Evolutionary conservation across 176 grass and related monocot species (phyloP).

Genomic region (Avena insularis): DNA sequence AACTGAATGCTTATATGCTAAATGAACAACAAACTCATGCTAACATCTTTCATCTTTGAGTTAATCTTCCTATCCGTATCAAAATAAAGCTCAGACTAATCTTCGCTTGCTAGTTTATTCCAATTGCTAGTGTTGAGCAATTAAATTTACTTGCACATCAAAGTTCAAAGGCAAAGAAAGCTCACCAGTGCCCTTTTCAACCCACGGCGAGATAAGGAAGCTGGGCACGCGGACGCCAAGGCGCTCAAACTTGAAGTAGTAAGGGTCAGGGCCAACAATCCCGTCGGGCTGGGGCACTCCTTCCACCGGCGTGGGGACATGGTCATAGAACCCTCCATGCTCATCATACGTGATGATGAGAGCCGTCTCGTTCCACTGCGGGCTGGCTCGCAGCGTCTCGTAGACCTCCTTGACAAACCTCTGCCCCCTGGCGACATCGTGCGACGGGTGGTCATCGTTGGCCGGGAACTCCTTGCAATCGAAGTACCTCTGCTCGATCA

Average conservation of each 20-base stretch:
- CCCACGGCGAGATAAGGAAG: conserved; percentile 87
- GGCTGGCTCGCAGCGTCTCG: conserved; percentile 81
- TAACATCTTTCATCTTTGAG: background rate
- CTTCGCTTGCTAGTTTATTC: background rate
- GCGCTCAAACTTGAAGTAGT: conserved; percentile 95
- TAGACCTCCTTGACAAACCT: conserved; percentile 91
- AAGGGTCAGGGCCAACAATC: conserved; percentile 88
- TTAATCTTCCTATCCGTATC: background rate
- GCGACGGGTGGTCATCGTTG: conserved; percentile 91
- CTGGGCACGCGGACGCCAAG: conserved; percentile 80
- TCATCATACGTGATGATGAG: conserved; percentile 91
- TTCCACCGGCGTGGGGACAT: conserved; percentile 77
- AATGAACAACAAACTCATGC: background rate
- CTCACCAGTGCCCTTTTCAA: conserved; percentile 76
- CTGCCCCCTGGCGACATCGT: conserved; percentile 81
- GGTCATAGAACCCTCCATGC: conserved; percentile 95
- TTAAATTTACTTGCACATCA: background rate
- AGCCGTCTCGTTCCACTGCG: conserved; percentile 88
- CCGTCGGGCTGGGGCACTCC: conserved; percentile 89
- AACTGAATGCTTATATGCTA: background rate
- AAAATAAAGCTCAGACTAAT: background rate
- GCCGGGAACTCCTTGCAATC: conserved; percentile 75
- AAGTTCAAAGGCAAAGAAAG: background rate
- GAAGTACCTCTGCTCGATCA: conserved; percentile 91
- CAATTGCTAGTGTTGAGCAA: background rate